Base-by-base conservation (phyloP, 2,329 filamentous ascomycete species). In the Cercospora sesami region DNA sequence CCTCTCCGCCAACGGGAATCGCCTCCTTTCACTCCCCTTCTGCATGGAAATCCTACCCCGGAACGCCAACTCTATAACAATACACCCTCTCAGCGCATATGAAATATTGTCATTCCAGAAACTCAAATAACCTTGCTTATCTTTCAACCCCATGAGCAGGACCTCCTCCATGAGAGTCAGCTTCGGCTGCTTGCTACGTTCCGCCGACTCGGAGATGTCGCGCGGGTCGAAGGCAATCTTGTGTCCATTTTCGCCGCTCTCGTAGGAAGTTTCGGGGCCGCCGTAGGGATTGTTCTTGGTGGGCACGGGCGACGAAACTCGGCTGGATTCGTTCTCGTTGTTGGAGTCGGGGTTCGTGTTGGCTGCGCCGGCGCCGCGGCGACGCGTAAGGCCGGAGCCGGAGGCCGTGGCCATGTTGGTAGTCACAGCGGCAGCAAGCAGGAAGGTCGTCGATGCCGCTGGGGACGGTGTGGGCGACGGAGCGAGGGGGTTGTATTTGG, bases 41-140 rank as follows among this genome's bases (percentile, higher is more conserved):
- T 98, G 93, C 95, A 99, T 99, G 86, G 91, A 94, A 81, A 99
- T 91, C 75, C 95, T 91, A 78, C 95, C 95, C 72, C 95, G 88
- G 82, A 99, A 96, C 71, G 95, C 95, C 76, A 99, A 85, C 82
- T 99, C 95, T 81, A 98, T 92, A 74, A 99, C 95, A 79, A 99
- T 99, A 83, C 95, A 99, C 78, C 95, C 95, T 80, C 95, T 90
- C 71, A 99, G 86, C 73, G 95, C 95, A 80, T 99, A 99, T 69
- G 94, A 97, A 78, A 99, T 99, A 83, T 99, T 99, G 83, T 99
- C 95, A 83, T 99, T 99, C 95, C 95, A 99, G 83, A 99, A 99
- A 31, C 94, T 98, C 71, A 99, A 89, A 79, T 99, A 98, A 73
- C 95, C 95, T 89, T 99, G 95, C 85, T 98, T 99, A 82, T 99